Base-by-base conservation (phyloP, 768 basidiomycete genomes). In the Lyophyllum semitale region DNA sequence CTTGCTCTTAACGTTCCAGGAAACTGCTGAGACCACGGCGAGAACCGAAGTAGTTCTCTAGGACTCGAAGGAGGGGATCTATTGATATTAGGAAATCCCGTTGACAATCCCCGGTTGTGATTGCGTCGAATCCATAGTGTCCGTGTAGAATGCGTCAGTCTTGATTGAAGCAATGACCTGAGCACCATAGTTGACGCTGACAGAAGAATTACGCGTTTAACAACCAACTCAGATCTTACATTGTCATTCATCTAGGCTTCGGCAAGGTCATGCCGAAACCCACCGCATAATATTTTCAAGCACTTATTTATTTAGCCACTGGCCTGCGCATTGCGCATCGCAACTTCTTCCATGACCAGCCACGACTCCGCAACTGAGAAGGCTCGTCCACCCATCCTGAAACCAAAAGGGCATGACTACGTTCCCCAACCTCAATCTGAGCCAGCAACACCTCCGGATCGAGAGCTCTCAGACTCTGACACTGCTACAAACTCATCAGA, bases 401-500 rank as follows among this genome's bases (percentile, higher is more conserved):
- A 46, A 27, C 37, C 55, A 18, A 66, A 65, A 42, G 62, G 65
- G 53, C 63, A 64, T 32, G 65, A 70, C 38, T 63, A 63, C 58
- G 60, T 55, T 23, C 59, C 63, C 15, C 49, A 53, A n/a, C 27
- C 32, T 32, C 32, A 32, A 20, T 46, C 32, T 45, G 54, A 45
- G 29, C 51, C 30, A 17, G 44, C 43, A 33, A 59, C 61, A 3
- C 60, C 59, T 63, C 44, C 59, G 57, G 46, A 54, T 55, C 30
- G 59, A 57, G 18, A 57, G 26, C 26, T 35, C 20, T 68, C 71
- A 7, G 77, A 77, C 45, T 71, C 77, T 9, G 78, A 77, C 51
- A 73, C 82, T n/a, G 78, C 74, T 25, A 86, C 86, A 12, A 81
- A 84, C 59, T 77, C 82, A 3, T 81, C 79, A 9, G 87, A 89